Conservation (phyloP, 805 yeast genomes). For the Debaryomyces maramus region DNA sequence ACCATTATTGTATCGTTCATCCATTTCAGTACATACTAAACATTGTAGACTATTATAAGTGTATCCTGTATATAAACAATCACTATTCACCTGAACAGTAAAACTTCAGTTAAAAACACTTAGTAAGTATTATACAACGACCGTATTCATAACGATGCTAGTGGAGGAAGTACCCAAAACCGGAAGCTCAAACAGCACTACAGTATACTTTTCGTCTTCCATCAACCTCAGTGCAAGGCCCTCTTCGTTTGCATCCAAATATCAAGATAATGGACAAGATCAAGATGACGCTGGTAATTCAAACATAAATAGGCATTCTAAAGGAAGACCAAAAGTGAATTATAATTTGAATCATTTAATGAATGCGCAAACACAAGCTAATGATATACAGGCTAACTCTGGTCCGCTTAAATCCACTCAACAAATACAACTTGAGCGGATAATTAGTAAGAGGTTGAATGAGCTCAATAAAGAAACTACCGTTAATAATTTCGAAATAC, state of each 20-base stretch:
- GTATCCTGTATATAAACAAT: no score
- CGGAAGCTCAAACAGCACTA: slow-evolving; percentile 30
- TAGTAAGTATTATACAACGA: no score
- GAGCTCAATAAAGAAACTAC: slow-evolving; percentile 37
- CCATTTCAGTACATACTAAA: no score
- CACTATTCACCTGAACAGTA: no score
- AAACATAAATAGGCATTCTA: slow-evolving; percentile 19
- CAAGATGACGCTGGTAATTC: slow-evolving; percentile 16
- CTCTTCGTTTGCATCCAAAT: slow-evolving; percentile 9
- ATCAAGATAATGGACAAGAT: slow-evolving; percentile 11
- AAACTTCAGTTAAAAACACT: no score
- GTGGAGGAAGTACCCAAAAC: slow-evolving; percentile 44
- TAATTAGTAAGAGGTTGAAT: slow-evolving; percentile 34
- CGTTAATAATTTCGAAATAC: slow-evolving; percentile 36
- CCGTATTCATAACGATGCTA: no score
- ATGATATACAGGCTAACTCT: slow-evolving; percentile 17
- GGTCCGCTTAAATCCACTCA: slow-evolving; percentile 43
- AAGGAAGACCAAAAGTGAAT: slow-evolving; percentile 43
- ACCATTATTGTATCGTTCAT: no score
- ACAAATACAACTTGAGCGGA: slow-evolving; percentile 42
- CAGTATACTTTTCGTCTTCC: slow-evolving; percentile 42
- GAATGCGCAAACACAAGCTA: slow-evolving; percentile 42
- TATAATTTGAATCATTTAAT: slow-evolving; percentile 43
- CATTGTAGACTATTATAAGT: no score
- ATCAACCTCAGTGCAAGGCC: slow-evolving; percentile 44